These are phyloP conservation scores for Aspergillus baeticus DNA, from an alignment of 495 filamentous ascomycete species.

Conservation along the genomic window DNA sequence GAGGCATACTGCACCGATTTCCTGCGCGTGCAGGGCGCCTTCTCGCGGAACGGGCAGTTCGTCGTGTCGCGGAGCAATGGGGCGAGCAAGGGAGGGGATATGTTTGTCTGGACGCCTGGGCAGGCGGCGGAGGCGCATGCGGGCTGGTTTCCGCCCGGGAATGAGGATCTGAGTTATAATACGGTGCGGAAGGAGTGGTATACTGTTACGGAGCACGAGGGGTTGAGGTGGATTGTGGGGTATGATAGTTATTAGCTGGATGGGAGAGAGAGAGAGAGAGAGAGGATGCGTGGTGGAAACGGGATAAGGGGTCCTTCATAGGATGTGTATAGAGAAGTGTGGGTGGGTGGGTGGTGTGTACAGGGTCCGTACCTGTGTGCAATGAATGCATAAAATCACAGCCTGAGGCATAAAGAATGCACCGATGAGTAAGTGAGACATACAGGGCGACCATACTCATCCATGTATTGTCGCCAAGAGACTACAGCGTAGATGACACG, in stretches of 20 bases:
- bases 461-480: too few relatives aligned
- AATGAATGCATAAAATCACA: too few relatives aligned
- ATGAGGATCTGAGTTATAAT: conserved; percentile 26
- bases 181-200: conserved; percentile 22
- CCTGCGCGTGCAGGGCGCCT: conserved; percentile 22
- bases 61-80: conserved; percentile 24
- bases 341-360: too few relatives aligned
- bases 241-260: conserved; percentile 13
- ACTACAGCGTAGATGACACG: too few relatives aligned
- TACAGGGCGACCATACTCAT: too few relatives aligned
- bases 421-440: too few relatives aligned
- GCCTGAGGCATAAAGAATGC: too few relatives aligned
- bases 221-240: conserved; percentile 17
- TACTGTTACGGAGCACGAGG: conserved; percentile 25
- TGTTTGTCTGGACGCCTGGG: conserved; percentile 22
- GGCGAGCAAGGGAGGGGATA: conserved; percentile 17
- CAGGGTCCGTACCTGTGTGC: too few relatives aligned
- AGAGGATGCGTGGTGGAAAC: too few relatives aligned
- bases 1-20: conserved; percentile 23
- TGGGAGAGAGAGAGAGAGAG: too few relatives aligned
- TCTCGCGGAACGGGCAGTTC: conserved; percentile 18
- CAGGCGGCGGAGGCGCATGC: background rate
- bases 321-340: too few relatives aligned
- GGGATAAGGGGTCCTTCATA: too few relatives aligned
- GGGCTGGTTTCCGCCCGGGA: conserved; percentile 23